Evolutionary conservation across 2,329 filamentous ascomycete species (phyloP), one percentile per base, ranked within the genome.

Genomic region (Ilyonectria destructans): DNA sequence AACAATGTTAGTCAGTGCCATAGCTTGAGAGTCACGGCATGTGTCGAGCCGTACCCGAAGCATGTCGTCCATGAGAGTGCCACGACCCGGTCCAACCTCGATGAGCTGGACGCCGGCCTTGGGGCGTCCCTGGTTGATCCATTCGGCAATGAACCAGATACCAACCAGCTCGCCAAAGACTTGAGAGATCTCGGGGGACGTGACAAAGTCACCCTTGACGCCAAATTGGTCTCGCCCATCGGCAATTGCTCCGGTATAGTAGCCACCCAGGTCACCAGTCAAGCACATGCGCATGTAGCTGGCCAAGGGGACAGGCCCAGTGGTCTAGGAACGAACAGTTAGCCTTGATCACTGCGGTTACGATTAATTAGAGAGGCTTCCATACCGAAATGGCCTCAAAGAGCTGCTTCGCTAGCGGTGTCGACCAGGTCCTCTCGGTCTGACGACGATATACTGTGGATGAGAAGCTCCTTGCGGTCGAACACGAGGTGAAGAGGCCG

Each of bases 201-300:
- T 99, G 58, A 98, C 92, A 78, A 99, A 99, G 82, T 99, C 96
- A 29, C 96, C 96, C 77, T 94, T 93, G 62, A 89, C 85, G n/a
- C 96, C 96, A 75, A 99, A 99, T 71, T 96, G 95, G 78, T 98
- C 95, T 54, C 91, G 89, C 21, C 88, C 91, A 67, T 89, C 83
- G 9, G 87, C 87, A 49, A 91, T 87, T 26, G 90, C 89, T 6
- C 92, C 89, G 1, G 95, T 98, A 82, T 99, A 99, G 84, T 99
- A 99, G 61, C 96, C 96, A 66, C 94, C 95, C 45, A 94, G 84
- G 69, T 96, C 93, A 12, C 93, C 93, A 1, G 96, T 99, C 71
- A 99, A 89, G 80, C 96, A 98, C 91, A 98, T 97, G 79, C 96
- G 95, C 96, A 99, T 99, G 81, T 95, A 99, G 59, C 94, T 92